Base-by-base conservation (phyloP, 805 yeast species). In the Cyberlindnera suaveolens region DNA sequence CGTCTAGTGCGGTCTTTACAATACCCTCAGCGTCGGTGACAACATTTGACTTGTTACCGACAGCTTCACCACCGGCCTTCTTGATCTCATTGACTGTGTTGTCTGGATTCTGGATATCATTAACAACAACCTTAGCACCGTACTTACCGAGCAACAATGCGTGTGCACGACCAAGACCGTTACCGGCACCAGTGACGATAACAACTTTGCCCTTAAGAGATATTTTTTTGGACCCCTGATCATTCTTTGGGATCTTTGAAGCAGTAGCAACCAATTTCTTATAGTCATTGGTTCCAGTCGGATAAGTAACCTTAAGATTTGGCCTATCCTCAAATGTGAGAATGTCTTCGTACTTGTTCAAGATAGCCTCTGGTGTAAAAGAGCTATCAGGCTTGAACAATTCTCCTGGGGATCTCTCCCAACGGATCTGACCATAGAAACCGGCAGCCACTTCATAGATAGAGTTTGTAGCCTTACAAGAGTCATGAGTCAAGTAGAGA, bases 391-490 rank as follows among this genome's bases (percentile, higher is more conserved):
- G 85, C 63, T 82, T 85, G 70, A 91, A 84, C 49, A 82, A 70
- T 46, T 78, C 85, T 53, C 98, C 99, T 15, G 85, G 77, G 26
- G 91, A 80, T 62, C 98, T 79, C 67, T 91, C 91, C 97, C 97
- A 91, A 60, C 96, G 78, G 48, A 91, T 82, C 66, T 88, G 95
- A 34, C 89, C 87, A 63, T 75, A 87, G 62, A 82, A 85, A 1
- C 98, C 98, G 35, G 96, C 98, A 27, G 97, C 99, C 50, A 86
- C 82, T 69, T 91, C 97, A 65, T 77, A 91, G 42, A 84, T 82
- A 35, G 89, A 79, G 50, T 91, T 88, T 36, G 82, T 76, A 18
- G 84, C 77, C 37, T 71, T 67, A 26, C 76, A 66, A 39, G 72
- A 62, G 38, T 82, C 86, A 58, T 85, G 91, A 3, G 88, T 70